Evolutionary conservation across 2,329 filamentous ascomycete genomes (phyloP), one percentile per base, ranked within the genome.

Genomic region (Tetracladium maxilliforme): DNA sequence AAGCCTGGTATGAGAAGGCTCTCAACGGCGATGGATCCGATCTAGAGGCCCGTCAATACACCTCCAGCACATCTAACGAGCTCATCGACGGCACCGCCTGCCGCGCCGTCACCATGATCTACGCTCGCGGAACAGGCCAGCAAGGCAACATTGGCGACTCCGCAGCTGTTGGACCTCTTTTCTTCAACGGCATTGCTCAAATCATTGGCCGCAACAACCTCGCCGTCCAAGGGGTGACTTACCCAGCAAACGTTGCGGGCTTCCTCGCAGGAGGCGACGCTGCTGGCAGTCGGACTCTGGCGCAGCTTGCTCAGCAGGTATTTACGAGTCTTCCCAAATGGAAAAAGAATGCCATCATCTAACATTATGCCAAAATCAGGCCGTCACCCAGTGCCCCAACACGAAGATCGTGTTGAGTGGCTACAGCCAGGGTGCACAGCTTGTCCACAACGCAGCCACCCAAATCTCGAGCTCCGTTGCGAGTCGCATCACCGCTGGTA

Each of bases 101-200:
- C 42, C 55, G 53, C 17, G 38, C 48, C 16, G 51, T 63, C 32
- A 68, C 61, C 6, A 42, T 70, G 25, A 57, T 70, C 35, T 70
- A 63, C 34, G 64, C 64, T n/a, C 56, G 64, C 11, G 64, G 65
- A 7, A 67, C 64, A 4, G 56, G 52, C 6, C 61, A 69, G 42
- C 18, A 33, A 2, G 62, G 61, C 20, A 68, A 64, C 34, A 57
- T 70, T 24, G 65, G 65, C 13, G n/a, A n/a, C n/a, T n/a, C n/a
- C n/a, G 39, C 37, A 14, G 31, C 56, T 6, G 49, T 56, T 3
- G 64, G 64, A 1, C 63, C 63, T 3, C 54, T 58, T 2, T 58
- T 69, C 33, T 59, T 62, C 31, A 43, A 52, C 19, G 52, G 54
- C 3, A 39, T 70, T 2, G 48, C 47, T 7, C 23, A 37, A 5